These are phyloP conservation scores for Setomelanomma holmii DNA, from an alignment of 2,329 filamentous ascomycete species.

Conservation along the genomic window DNA sequence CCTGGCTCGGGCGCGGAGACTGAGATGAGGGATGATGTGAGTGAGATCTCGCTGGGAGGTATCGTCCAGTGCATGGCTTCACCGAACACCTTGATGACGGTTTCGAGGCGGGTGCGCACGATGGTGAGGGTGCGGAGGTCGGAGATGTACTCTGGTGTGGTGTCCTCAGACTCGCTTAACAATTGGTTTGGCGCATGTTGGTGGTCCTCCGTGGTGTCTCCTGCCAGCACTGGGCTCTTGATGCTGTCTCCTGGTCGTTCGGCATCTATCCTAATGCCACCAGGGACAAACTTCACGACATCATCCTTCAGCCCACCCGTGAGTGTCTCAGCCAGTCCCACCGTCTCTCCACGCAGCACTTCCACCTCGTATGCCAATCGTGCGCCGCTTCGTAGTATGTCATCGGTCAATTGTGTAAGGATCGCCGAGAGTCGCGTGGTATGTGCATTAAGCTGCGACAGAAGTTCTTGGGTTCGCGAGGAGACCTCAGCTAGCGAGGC, in stretches of 20 bases:
- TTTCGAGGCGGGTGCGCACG: slow-evolving; percentile 83
- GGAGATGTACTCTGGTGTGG: slow-evolving; percentile 64
- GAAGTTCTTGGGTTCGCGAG: slow-evolving; percentile 79
- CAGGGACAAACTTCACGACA: slow-evolving; percentile 73
- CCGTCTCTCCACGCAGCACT: slow-evolving; percentile 84
- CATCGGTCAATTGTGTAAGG: slow-evolving; percentile 89
- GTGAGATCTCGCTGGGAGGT: slow-evolving; percentile 83
- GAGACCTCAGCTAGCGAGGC: slow-evolving; percentile 78
- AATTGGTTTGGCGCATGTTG: neutral
- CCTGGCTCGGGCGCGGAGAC: slow-evolving; percentile 84
- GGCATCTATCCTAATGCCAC: slow-evolving; percentile 36
- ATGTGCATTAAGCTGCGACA: slow-evolving; percentile 87
- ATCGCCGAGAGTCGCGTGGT: slow-evolving; percentile 81
- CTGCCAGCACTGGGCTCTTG: slow-evolving; percentile 5
- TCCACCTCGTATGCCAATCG: slow-evolving; percentile 94
- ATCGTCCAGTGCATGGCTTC: slow-evolving; percentile 96
- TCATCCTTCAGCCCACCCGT: slow-evolving; percentile 75
- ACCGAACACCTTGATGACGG: slow-evolving; percentile 89
- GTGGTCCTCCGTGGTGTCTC: slow-evolving; percentile 2
- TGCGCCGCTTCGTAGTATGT: slow-evolving; percentile 88
- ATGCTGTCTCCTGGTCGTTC: slow-evolving; percentile 7
- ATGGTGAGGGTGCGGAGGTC: slow-evolving; percentile 82
- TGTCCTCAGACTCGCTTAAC: slow-evolving; percentile 9
- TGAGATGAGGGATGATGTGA: slow-evolving; percentile 85
- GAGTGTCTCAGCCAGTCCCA: slow-evolving; percentile 80